Base-by-base conservation (phyloP, 768 basidiomycete species). In the Termitomyces sp. region DNA sequence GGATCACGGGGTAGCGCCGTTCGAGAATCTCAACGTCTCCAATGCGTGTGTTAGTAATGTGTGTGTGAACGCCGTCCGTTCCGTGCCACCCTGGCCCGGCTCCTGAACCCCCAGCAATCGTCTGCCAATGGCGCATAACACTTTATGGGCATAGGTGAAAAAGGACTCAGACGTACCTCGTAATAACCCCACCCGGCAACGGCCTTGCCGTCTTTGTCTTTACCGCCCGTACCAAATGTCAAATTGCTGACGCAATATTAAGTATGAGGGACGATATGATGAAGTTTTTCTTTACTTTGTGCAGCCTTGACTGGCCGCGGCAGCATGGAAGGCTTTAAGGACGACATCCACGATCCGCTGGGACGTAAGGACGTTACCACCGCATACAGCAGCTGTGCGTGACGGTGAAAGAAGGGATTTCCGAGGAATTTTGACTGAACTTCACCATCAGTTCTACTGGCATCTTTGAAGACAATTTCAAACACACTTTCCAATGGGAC, bases 261-360 rank as follows among this genome's bases (percentile, higher is more conserved):
- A 53, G 17, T 15, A 33, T 19, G 51, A 54, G n/a, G 63, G 44
- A 55, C 50, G n/a, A 50, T 30, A 48, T 6, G 26, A 45, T 40
- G 46, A 62, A 53, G 59, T 37, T 42, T 38, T 5, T 2, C 70
- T 85, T 62, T 67, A 91, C 91, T 95, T 95, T 46, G 91, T 94
- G 64, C 91, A 92, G 1, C 95, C 95, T 67, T 97, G 94, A 64
- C 90, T 92, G 0, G 94, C 95, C 17, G 94, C 93, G 47, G 86
- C 87, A 3, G 92, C 94, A 63, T 89, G 81, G 75, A 98, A 97
- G 0, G 94, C 94, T 68, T 89, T 92, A 37, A 98, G 74, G 35
- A 98, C 89, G 2, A 95, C 93, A 66, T 98, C 95, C 2, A 95
- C 91, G 45, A 96, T 91, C n/a, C 95, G 79, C 66, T 96, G 94